Conservation (phyloP, 2,329 filamentous ascomycete species). For the Dactylella cylindrospora region DNA sequence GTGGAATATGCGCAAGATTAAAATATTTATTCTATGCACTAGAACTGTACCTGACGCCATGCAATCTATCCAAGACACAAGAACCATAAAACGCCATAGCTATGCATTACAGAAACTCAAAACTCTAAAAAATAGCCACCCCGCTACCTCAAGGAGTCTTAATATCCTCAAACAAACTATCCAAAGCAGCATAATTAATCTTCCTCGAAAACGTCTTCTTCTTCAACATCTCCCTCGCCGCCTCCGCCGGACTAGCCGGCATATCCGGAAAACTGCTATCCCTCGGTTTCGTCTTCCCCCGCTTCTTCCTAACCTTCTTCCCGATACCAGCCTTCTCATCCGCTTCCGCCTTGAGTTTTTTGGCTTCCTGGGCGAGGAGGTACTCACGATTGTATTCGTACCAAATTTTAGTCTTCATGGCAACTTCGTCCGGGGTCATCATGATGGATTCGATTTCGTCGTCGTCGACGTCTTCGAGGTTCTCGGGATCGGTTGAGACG, state of each 20-base stretch:
- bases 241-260: slow-evolving; percentile 69
- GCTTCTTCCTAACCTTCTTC: slow-evolving; percentile 60
- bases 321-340: slow-evolving; percentile 59
- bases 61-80: no score
- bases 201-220: slow-evolving; percentile 70
- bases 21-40: no score
- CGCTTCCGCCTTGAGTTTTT: slow-evolving; percentile 72
- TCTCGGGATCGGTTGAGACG: slow-evolving; percentile 56
- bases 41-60: no score
- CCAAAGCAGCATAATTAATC: slow-evolving; percentile 70
- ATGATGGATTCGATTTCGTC: slow-evolving; percentile 86
- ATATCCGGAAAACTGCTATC: slow-evolving; percentile 67
- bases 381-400: slow-evolving; percentile 93
- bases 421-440: slow-evolving; percentile 70
- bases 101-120: no score
- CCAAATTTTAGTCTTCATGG: slow-evolving; percentile 89
- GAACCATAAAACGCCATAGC: no score
- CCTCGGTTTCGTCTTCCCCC: slow-evolving; percentile 58
- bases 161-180: slow-evolving; percentile 59
- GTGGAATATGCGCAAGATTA: no score
- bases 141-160: slow-evolving; percentile 53
- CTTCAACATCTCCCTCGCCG: slow-evolving; percentile 68
- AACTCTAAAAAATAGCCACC: slow-evolving; percentile 1
- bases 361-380: slow-evolving; percentile 81
- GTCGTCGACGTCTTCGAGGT: slow-evolving; percentile 75